phyloP scores from a whole-genome alignment of 73 alveolate genomes.

The Blepharisma japonicum region DNA sequence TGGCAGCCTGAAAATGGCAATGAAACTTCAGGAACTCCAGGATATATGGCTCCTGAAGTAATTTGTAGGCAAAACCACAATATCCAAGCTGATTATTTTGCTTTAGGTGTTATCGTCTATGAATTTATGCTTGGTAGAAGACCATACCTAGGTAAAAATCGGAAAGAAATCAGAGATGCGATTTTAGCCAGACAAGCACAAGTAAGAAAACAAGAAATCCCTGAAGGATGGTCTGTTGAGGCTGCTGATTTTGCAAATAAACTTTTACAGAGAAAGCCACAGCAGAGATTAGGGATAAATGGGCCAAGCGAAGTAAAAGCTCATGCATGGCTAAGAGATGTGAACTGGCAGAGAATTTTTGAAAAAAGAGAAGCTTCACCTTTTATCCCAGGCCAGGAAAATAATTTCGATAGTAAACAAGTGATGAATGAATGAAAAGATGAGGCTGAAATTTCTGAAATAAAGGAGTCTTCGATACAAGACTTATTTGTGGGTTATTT shows the following conservation, averaged over 20 bases:
- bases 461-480: slow-evolving; percentile 30
- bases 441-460: slow-evolving; percentile 30
- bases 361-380: slow-evolving; percentile 81
- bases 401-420: slow-evolving; percentile 50
- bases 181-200: slow-evolving; percentile 86
- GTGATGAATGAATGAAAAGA: slow-evolving; percentile 48
- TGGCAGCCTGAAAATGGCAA: slow-evolving; percentile 80
- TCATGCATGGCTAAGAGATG: slow-evolving; percentile 95
- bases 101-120: slow-evolving; percentile 83
- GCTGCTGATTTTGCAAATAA: slow-evolving; percentile 94
- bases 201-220: slow-evolving; percentile 78
- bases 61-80: slow-evolving; percentile 74
- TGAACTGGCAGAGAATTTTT: slow-evolving; percentile 79
- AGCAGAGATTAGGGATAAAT: slow-evolving; percentile 81
- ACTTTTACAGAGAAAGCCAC: slow-evolving; percentile 65
- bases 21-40: slow-evolving; percentile 92
- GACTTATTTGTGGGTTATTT: slow-evolving; percentile 29
- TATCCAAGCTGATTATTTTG: slow-evolving; percentile 84
- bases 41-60: slow-evolving; percentile 93
- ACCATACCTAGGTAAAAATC: slow-evolving; percentile 90
- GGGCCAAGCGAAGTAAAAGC: slow-evolving; percentile 91
- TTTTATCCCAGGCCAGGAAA: slow-evolving; percentile 66
- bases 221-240: slow-evolving; percentile 95
- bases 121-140: slow-evolving; percentile 89
- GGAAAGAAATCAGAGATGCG: slow-evolving; percentile 95